These are phyloP conservation scores for Adansonia rubrostipa DNA, from an alignment of 441 rosid species.

Conservation along the genomic window DNA sequence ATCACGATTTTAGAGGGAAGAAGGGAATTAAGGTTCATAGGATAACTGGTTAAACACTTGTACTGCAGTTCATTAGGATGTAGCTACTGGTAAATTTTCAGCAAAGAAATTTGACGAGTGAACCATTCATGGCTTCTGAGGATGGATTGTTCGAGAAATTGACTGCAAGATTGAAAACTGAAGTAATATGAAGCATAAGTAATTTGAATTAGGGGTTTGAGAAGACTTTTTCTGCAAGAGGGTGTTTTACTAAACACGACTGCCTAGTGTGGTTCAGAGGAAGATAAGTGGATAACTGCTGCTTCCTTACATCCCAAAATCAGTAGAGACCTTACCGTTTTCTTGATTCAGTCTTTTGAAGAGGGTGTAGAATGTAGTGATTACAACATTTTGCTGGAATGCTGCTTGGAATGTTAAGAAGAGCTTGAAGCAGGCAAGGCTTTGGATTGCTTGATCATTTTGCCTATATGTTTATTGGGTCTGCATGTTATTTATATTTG, in stretches of 20 bases:
- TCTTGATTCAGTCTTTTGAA: not conserved
- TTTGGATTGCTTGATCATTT: not conserved
- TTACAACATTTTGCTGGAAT: not conserved
- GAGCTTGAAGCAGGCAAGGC: not conserved
- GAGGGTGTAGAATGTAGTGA: constrained; percentile 10
- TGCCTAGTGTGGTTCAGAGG: not conserved
- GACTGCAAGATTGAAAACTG: not conserved
- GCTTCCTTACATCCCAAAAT: not conserved
- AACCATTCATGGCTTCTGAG: not conserved
- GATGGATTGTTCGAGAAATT: not conserved
- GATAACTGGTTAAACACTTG: not conserved
- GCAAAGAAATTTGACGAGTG: not conserved
- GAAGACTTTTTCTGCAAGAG: not conserved
- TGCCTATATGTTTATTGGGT: no score
- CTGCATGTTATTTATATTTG: not conserved
- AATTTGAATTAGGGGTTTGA: not conserved
- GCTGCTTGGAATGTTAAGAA: not conserved
- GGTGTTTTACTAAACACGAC: not conserved
- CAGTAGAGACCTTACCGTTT: not conserved
- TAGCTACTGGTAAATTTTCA: not conserved
- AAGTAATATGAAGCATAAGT: constrained; percentile 8
- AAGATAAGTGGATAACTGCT: not conserved
- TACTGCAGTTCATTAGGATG: not conserved
- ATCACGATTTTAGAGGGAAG: not conserved
- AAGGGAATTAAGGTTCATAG: constrained; percentile 3